Evolutionary conservation across 306 rosid species (phyloP).

Genomic region (Sindora glabra): DNA sequence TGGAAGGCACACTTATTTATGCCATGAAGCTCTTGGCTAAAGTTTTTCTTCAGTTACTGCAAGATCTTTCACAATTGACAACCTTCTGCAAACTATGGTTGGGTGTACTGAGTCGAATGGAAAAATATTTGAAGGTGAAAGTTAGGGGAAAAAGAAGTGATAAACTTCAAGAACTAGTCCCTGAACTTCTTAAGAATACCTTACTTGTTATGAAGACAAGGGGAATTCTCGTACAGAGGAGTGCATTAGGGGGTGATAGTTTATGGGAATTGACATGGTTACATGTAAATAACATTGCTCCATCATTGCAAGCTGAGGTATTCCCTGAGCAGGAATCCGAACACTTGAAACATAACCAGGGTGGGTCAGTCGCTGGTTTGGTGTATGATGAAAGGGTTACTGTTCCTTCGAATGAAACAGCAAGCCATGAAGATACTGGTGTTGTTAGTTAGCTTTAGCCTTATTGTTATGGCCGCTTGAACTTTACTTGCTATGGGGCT

Average conservation of each 20-base stretch:
- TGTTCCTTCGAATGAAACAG: constrained; percentile 31
- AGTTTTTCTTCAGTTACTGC: constrained; percentile 73
- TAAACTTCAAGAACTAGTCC: constrained; percentile 79
- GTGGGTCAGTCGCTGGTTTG: constrained; percentile 33
- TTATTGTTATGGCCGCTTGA: neutral
- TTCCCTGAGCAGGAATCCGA: constrained; percentile 73
- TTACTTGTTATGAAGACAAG: constrained; percentile 71
- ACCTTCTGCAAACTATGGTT: constrained; percentile 95
- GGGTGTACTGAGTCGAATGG: constrained; percentile 90
- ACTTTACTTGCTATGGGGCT: constrained; percentile 1
- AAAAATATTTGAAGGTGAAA: constrained; percentile 79
- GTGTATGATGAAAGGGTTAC: constrained; percentile 36
- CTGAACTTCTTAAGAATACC: constrained; percentile 79
- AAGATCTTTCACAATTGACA: constrained; percentile 62
- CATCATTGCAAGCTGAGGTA: constrained; percentile 75
- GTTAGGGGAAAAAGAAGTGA: constrained; percentile 80
- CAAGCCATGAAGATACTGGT: constrained; percentile 32
- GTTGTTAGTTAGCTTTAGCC: constrained; percentile 27
- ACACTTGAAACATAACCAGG: constrained; percentile 31
- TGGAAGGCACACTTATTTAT: constrained; percentile 90
- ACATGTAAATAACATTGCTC: constrained; percentile 78
- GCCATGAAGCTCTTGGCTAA: constrained; percentile 86
- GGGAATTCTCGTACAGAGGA: constrained; percentile 70
- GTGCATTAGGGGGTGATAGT: constrained; percentile 91
- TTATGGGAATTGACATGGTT: constrained; percentile 97